Base-by-base conservation (phyloP, 2,329 filamentous ascomycete genomes). In the Aspergillus transmontanensis region DNA sequence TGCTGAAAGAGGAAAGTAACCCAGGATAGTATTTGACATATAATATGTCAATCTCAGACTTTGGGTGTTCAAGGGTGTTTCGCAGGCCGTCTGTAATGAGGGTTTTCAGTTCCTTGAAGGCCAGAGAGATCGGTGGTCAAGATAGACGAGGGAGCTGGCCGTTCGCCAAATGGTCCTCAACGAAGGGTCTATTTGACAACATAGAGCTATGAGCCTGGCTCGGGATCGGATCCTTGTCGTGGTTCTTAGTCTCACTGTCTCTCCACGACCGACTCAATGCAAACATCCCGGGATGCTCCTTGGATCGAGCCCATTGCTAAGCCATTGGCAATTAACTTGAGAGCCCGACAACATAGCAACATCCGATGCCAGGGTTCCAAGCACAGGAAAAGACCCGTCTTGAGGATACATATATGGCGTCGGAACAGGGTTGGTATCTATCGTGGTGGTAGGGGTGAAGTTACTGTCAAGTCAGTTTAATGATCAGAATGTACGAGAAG, bases 211-310 rank as follows among this genome's bases (percentile, higher is more conserved):
- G 16, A n/a, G 16, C 39, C 7, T 10, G 39, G 19, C 39, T 41
- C 16, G 7, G 39, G 16, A n/a, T 16, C 19, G 2, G 16, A 4
- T 19, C 16, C 14, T 41, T 9, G 19, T 41, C 16, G 7, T 41
- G 39, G 34, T n/a, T 19, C 19, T 41, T 10, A 3, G 16, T n/a
- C 39, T 19, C 9, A 1, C 39, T 41, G 6, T 7, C 39, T 41
- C n/a, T 10, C 39, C 39, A 4, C 19, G 39, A n/a, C 39, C 19
- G 19, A n/a, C 39, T 57, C 57, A 64, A 23, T 62, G 58, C 21
- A 65, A 63, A 26, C 63, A 65, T 21, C 58, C 63, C 21, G 63
- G 63, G 7, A 65, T 64, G 28, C 60, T 55, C 19, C 55, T 60
- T 41, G 63, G 63, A 39, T 63, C 63, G 11, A 65, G 59, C 1